These are phyloP conservation scores for Acanthamoeba triangularis DNA, from an alignment of 208 protist genomes.

Conservation along the genomic window DNA sequence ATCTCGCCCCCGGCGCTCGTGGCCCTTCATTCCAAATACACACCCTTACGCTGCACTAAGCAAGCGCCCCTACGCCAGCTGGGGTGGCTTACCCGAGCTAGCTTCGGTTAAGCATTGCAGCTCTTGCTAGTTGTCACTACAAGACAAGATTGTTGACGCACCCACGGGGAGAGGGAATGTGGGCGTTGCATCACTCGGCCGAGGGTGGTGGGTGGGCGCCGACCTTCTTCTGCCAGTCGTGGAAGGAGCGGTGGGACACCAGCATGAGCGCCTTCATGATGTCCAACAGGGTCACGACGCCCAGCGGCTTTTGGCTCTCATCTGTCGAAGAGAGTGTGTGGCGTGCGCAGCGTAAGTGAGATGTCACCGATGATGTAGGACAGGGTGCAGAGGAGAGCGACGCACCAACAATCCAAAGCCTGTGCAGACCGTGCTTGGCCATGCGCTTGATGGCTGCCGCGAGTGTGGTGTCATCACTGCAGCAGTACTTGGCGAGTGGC, in stretches of 20 bases:
- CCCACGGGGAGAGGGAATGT: too few species aligned
- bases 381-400: background rate
- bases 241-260: constrained; percentile 14
- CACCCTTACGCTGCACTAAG: too few species aligned
- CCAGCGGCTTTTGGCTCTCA: constrained; percentile 9
- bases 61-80: too few species aligned
- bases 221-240: constrained; percentile 69
- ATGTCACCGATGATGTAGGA: background rate
- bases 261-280: constrained; percentile 74
- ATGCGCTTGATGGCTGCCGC: background rate
- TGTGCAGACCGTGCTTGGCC: constrained; percentile 47
- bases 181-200: background rate
- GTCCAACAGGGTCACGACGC: constrained; percentile 22
- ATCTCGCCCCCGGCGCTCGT: background rate
- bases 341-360: background rate
- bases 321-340: background rate
- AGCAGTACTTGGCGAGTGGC: background rate
- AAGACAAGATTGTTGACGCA: too few species aligned
- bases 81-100: too few species aligned
- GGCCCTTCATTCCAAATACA: too few species aligned
- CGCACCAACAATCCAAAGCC: constrained; percentile 21
- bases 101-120: too few species aligned
- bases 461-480: constrained; percentile 6
- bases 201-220: background rate
- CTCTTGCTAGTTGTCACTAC: too few species aligned